These are phyloP conservation scores for Candida corydali DNA, from an alignment of 805 yeast genomes.

Conservation along the genomic window DNA sequence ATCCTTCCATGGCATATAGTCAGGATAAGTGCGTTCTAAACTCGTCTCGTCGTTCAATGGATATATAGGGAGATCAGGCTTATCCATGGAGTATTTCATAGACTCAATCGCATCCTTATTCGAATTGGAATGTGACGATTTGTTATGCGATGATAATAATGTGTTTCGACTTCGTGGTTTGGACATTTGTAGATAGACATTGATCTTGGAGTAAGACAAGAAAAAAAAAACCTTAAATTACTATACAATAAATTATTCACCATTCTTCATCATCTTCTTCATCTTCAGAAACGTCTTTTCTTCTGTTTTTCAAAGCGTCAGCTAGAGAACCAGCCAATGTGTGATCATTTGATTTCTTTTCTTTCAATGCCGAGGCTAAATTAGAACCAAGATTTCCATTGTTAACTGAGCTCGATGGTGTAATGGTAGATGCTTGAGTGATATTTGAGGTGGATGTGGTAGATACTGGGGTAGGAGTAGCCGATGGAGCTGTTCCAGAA, in stretches of 20 bases:
- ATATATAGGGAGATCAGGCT: conserved; percentile 29
- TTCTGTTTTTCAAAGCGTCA: conserved; percentile 75
- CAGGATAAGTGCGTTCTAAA: conserved; percentile 49
- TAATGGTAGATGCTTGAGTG: conserved; percentile 8
- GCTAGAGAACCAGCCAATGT: conserved; percentile 82
- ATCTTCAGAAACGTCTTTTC: conserved; percentile 59
- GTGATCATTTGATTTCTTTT: conserved; percentile 57
- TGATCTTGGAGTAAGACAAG: neutral
- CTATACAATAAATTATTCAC: neutral
- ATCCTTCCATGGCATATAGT: conserved; percentile 69
- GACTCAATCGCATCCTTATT: conserved; percentile 29
- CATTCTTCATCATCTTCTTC: conserved; percentile 65
- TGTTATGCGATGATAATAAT: conserved; percentile 21
- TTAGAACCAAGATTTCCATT: conserved; percentile 44
- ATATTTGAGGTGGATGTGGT: conserved; percentile 12
- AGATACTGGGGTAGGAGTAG: conserved; percentile 13
- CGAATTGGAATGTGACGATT: conserved; percentile 15
- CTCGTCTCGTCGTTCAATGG: conserved; percentile 25
- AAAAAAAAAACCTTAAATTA: too few species aligned
- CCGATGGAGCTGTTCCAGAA: conserved; percentile 30
- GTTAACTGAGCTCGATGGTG: conserved; percentile 3
- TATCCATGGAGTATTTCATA: conserved; percentile 33
- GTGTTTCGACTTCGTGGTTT: conserved; percentile 26
- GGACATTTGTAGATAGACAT: conserved; percentile 17
- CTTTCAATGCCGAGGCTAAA: conserved; percentile 64